Conservation (phyloP, 495 filamentous ascomycete genomes). For the Achaetomiella virescens region DNA sequence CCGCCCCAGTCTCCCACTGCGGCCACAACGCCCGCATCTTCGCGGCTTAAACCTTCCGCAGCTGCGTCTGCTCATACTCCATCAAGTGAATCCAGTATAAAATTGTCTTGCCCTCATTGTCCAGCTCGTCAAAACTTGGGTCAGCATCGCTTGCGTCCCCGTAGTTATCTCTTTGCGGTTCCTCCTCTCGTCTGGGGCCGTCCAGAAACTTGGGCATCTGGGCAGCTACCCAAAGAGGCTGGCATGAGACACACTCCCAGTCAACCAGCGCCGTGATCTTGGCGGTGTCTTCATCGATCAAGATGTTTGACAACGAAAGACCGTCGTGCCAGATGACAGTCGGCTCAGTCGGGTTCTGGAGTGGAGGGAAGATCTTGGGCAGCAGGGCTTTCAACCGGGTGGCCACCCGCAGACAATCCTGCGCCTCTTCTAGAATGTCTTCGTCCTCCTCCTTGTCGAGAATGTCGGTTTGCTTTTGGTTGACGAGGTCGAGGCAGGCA, state of each 20-base stretch:
- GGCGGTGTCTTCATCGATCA: not conserved
- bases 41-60: slow-evolving; percentile 27
- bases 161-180: not conserved
- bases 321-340: slow-evolving; percentile 6
- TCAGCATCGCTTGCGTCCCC: not conserved
- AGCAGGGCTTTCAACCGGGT: slow-evolving; percentile 14
- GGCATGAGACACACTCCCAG: not conserved
- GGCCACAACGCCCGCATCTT: slow-evolving; percentile 10
- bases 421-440: slow-evolving; percentile 17
- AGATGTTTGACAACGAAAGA: not conserved
- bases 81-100: slow-evolving; percentile 34
- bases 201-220: slow-evolving; percentile 4
- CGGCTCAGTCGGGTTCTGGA: not conserved
- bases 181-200: not conserved
- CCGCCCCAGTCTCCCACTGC: slow-evolving; percentile 17
- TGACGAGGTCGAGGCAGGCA: slow-evolving; percentile 8
- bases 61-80: slow-evolving; percentile 34
- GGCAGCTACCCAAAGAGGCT: not conserved
- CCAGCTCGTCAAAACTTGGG: not conserved
- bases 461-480: slow-evolving; percentile 4
- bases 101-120: slow-evolving; percentile 29
- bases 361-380: slow-evolving; percentile 15
- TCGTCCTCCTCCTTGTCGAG: slow-evolving; percentile 13
- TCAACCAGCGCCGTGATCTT: not conserved
- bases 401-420: slow-evolving; percentile 7